These are phyloP conservation scores for Candida boidinii DNA, from an alignment of 805 yeast genomes.

Conservation along the genomic window DNA sequence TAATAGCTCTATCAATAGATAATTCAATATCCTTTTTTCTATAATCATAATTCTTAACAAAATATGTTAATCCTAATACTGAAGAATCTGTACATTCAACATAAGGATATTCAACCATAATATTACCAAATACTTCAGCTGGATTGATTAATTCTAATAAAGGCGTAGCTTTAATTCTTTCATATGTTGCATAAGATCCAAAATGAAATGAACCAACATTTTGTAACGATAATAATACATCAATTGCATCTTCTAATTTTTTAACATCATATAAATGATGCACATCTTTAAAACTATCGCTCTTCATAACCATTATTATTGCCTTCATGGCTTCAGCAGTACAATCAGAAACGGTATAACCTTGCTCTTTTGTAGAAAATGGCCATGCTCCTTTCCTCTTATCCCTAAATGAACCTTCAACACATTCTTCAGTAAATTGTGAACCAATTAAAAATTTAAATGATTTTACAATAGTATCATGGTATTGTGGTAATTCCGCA, in stretches of 20 bases:
- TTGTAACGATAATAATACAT: conserved; percentile 67
- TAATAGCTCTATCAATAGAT: conserved; percentile 69
- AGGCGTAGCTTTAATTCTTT: conserved; percentile 73
- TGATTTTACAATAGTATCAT: conserved; percentile 52
- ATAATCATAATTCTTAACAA: conserved; percentile 58
- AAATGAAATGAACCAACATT: conserved; percentile 70
- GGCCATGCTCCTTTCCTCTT: conserved; percentile 90
- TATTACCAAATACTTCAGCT: conserved; percentile 96
- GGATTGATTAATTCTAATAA: conserved; percentile 76
- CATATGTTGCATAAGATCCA: conserved; percentile 93
- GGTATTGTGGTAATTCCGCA: conserved; percentile 59
- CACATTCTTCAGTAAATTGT: conserved; percentile 79
- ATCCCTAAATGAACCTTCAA: conserved; percentile 73
- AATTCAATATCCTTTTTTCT: conserved; percentile 52
- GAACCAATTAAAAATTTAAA: conserved; percentile 69
- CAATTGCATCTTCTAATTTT: conserved; percentile 60
- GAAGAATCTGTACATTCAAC: conserved; percentile 98
- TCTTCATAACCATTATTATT: conserved; percentile 78
- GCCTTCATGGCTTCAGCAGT: conserved; percentile 96
- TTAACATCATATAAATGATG: conserved; percentile 35
- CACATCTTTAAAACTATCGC: conserved; percentile 39
- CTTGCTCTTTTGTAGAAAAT: conserved; percentile 90
- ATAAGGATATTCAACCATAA: conserved; percentile 97
- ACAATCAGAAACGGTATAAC: conserved; percentile 94
- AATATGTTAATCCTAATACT: conserved; percentile 79